Evolutionary conservation across 2,329 filamentous ascomycete species (phyloP), one percentile per base, ranked within the genome.

Genomic region (Colletotrichum lindemuthianum): DNA sequence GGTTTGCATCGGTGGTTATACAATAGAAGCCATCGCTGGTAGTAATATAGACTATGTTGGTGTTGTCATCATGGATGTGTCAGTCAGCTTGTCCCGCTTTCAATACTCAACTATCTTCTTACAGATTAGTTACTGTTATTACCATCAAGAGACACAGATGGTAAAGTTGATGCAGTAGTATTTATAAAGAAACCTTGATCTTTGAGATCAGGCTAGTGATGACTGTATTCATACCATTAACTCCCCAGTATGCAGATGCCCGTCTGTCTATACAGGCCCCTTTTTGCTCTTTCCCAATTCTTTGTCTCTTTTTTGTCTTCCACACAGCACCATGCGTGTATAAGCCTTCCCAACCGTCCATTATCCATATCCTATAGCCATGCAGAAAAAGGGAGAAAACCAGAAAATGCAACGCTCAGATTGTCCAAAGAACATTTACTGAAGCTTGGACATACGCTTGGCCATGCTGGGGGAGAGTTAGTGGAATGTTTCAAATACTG

Each of bases 391-490:
- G 6, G 9, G 44, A 37, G 39, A 51, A 11, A 56, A 36, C 49
- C 32, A 40, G 11, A 36, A 41, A 43, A 39, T 47, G 40, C 52
- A 41, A 16, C 13, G 48, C 15, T 43, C 33, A 36, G 41, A 49
- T 36, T 40, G 32, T 15, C 37, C 11, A 34, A 13, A 15, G 8
- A 52, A 24, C 44, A 13, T 40, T 48, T 60, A 66, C 45, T 68
- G 67, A 16, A 85, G 78, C 67, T 81, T 78, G n/a, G 83, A 79
- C 81, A 88, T 86, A 69, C 86, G 82, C 79, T 85, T 88, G 24
- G 87, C 87, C 88, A 90, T 90, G 74, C 87, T 90, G 68, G 54
- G 36, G 48, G 36, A 12, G n/a, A n/a, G 10, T 52, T 60, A 60
- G 59, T 58, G 37, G 36, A 59, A 4, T 15, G 16, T 36, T 5